Percentiles rank a stretch among this genome's conserved stretches.
Evolutionary conservation across 352 stramenopile species (phyloP).

Genomic region (Elongisporangium anandrum): DNA sequence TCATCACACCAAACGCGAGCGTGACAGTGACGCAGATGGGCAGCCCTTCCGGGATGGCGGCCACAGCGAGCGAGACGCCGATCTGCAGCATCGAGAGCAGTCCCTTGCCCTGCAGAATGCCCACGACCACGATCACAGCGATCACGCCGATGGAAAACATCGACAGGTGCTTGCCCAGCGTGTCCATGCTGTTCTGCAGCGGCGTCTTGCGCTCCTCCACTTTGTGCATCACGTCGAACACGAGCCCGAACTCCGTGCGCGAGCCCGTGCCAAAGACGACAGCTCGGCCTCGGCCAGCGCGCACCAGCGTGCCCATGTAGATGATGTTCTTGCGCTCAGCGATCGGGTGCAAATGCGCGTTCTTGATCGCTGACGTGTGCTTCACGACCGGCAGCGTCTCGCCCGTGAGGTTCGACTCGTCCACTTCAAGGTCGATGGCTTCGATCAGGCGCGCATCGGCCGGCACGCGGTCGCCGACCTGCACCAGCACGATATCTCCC

Average conservation of each 20-base stretch:
- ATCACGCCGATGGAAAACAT: constrained; percentile 93
- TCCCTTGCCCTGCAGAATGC: constrained; percentile 88
- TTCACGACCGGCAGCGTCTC: constrained; percentile 88
- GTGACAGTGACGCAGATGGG: constrained; percentile 83
- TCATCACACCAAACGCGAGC: constrained; percentile 77
- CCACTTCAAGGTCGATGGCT: constrained; percentile 84
- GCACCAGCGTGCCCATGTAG: constrained; percentile 97
- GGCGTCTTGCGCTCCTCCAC: constrained; percentile 93
- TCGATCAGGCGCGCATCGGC: constrained; percentile 90
- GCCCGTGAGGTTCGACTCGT: constrained; percentile 94
- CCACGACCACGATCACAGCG: constrained; percentile 91
- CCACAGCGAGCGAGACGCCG: constrained; percentile 85
- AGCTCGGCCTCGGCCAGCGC: constrained; percentile 86
- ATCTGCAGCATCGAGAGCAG: constrained; percentile 96
- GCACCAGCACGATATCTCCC: constrained; percentile 86
- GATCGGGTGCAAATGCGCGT: constrained; percentile 64
- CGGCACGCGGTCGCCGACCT: constrained; percentile 91
- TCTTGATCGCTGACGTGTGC: constrained; percentile 51
- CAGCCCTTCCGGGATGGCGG: constrained; percentile 74
- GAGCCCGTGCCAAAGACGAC: constrained; percentile 94
- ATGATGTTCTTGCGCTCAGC: constrained; percentile 89
- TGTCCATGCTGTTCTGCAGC: constrained; percentile 95
- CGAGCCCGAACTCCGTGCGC: constrained; percentile 94
- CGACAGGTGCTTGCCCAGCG: constrained; percentile 93
- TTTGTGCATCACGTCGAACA: constrained; percentile 92